These are phyloP conservation scores for Rhododendron mucronatum DNA, from an alignment of 148 eudicot species.

Conservation along the genomic window DNA sequence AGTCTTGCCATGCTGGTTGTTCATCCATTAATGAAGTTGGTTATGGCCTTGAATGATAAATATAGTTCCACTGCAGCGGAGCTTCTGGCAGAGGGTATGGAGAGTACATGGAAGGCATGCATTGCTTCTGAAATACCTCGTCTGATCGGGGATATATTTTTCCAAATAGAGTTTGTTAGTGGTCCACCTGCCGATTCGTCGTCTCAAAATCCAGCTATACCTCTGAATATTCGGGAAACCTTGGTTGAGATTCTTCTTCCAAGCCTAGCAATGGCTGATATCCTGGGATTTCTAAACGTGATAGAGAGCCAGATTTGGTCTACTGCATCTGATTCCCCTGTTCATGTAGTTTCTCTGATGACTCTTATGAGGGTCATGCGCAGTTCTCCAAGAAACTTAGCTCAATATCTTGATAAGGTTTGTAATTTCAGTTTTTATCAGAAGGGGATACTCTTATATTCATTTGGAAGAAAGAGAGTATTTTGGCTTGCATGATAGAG, in stretches of 20 bases:
- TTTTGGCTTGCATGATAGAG: neutral
- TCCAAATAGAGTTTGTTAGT: constrained; percentile 90
- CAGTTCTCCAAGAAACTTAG: constrained; percentile 82
- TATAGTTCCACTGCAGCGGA: constrained; percentile 93
- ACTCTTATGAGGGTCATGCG: constrained; percentile 80
- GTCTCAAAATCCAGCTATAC: constrained; percentile 39
- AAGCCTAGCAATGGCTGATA: constrained; percentile 90
- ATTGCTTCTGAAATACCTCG: constrained; percentile 80
- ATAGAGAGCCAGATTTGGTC: constrained; percentile 96
- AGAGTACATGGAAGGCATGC: constrained; percentile 87
- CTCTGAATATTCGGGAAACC: constrained; percentile 68
- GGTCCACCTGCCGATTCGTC: constrained; percentile 50
- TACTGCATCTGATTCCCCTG: constrained; percentile 98
- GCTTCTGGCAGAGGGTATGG: constrained; percentile 98
- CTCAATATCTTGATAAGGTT: constrained; percentile 86
- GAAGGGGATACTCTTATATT: neutral
- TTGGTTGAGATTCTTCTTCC: constrained; percentile 82
- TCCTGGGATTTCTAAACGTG: constrained; percentile 73
- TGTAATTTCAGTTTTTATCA: constrained; percentile 24
- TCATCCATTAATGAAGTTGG: constrained; percentile 78
- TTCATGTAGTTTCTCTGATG: constrained; percentile 78
- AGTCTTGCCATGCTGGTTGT: constrained; percentile 64
- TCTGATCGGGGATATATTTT: constrained; percentile 78
- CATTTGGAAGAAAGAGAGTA: neutral
- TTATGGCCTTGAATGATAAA: constrained; percentile 93